Conservation (phyloP, 1,284 basidiomycete genomes). For the Fomitiporia mediterranea region DNA sequence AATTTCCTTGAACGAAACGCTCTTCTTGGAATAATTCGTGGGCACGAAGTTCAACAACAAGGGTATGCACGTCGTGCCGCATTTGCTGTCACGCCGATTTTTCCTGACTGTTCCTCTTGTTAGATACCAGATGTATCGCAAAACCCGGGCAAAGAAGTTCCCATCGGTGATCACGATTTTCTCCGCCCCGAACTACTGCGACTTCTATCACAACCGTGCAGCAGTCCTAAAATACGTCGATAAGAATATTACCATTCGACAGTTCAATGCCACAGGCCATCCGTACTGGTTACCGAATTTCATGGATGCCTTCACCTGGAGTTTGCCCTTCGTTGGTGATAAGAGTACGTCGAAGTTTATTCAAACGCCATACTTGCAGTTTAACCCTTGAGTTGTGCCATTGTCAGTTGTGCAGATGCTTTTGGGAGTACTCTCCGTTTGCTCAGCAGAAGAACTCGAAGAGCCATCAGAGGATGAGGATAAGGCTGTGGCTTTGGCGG, state of each 20-base stretch:
- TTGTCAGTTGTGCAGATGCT: slow-evolving; percentile 90
- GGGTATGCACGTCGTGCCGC: slow-evolving; percentile 56
- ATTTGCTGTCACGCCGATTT: too few species aligned
- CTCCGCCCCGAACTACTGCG: slow-evolving; percentile 95
- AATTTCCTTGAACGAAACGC: slow-evolving; percentile 92
- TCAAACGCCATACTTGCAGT: not conserved
- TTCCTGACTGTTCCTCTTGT: not conserved
- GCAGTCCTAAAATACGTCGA: slow-evolving; percentile 98
- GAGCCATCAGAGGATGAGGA: slow-evolving; percentile 48
- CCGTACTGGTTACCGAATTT: slow-evolving; percentile 96
- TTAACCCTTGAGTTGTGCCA: not conserved
- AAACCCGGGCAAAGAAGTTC: slow-evolving; percentile 87
- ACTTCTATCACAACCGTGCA: slow-evolving; percentile 94
- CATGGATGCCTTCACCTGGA: slow-evolving; percentile 99
- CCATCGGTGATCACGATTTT: slow-evolving; percentile 96
- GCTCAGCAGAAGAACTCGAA: slow-evolving; percentile 92
- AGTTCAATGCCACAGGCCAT: slow-evolving; percentile 93
- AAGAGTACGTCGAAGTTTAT: slow-evolving; percentile 70
- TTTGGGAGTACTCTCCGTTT: slow-evolving; percentile 90
- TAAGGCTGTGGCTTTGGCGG: slow-evolving; percentile 34
- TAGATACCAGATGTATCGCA: slow-evolving; percentile 91
- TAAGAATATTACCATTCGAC: slow-evolving; percentile 96
- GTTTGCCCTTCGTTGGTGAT: slow-evolving; percentile 94
- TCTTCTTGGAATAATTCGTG: slow-evolving; percentile 90
- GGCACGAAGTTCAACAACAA: slow-evolving; percentile 97